Evolutionary conservation across 78 protist species (phyloP).

Genomic region (slime mould (Dictyostelium discoideum)): DNA sequence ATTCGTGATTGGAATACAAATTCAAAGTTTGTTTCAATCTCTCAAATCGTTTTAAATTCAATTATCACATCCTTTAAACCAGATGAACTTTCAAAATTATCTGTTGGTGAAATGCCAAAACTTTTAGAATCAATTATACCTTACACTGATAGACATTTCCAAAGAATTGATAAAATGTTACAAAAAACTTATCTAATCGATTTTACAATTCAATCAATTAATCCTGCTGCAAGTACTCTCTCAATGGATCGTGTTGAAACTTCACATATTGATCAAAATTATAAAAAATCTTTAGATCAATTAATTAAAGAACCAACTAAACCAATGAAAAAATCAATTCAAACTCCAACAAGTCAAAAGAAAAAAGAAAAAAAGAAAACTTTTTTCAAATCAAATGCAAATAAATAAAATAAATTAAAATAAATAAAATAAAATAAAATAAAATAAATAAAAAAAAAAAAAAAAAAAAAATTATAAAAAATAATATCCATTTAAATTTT

Average conservation of each 20-base stretch:
- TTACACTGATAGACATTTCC: slow-evolving; percentile 93
- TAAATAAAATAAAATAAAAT: too few relatives aligned
- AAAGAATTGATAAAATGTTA: slow-evolving; percentile 83
- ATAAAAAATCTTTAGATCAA: background rate
- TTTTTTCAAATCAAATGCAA: background rate
- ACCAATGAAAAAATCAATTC: background rate
- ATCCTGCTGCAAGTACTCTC: slow-evolving; percentile 1
- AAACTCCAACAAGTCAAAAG: background rate
- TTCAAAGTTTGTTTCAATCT: slow-evolving; percentile 47
- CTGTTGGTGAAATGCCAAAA: slow-evolving; percentile 32
- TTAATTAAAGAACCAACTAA: background rate
- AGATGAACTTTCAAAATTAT: background rate
- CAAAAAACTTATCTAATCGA: slow-evolving; percentile 79
- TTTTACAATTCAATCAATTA: slow-evolving; percentile 59
- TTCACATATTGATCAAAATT: background rate
- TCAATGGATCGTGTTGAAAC: background rate
- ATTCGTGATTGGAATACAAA: slow-evolving; percentile 95
- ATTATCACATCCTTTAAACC: background rate
- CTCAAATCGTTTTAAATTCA: slow-evolving; percentile 38
- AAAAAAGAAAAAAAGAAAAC: background rate
- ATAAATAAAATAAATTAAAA: background rate
- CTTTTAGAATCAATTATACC: slow-evolving; percentile 87
- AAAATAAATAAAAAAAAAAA: background rate
- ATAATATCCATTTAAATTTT: too few relatives aligned
- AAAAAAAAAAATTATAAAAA: background rate